A percentile compares a stretch with the other conserved stretches of the same genome.
These are phyloP conservation scores for Annulohypoxylon bovei DNA, from an alignment of 495 filamentous ascomycete genomes.

Conservation along the genomic window DNA sequence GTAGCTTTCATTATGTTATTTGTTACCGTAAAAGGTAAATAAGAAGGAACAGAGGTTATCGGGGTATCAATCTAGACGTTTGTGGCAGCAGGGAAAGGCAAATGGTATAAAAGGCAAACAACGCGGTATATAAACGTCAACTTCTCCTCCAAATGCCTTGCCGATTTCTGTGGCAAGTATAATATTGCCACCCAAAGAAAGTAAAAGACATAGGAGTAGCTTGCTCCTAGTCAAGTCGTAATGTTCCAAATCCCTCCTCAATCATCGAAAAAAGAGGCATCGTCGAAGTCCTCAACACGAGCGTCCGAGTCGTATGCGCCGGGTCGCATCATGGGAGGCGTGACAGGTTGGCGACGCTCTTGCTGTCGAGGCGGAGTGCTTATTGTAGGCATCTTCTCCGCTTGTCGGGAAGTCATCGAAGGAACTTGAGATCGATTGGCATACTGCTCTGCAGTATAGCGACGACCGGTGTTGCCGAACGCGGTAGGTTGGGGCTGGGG, in stretches of 20 bases:
- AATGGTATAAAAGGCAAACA: slow-evolving; percentile 45
- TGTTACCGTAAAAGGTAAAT: slow-evolving; percentile 21
- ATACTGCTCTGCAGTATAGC: slow-evolving; percentile 59
- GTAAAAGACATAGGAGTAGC: slow-evolving; percentile 5
- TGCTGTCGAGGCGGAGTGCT: slow-evolving; percentile 50
- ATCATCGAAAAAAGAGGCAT: slow-evolving; percentile 67
- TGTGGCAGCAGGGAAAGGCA: slow-evolving; percentile 37
- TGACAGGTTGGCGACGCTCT: slow-evolving; percentile 60
- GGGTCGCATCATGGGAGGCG: slow-evolving; percentile 75
- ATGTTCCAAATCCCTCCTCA: slow-evolving; percentile 18
- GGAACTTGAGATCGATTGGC: slow-evolving; percentile 57
- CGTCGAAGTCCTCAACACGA: slow-evolving; percentile 64
- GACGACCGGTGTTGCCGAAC: slow-evolving; percentile 61
- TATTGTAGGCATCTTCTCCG: slow-evolving; percentile 50
- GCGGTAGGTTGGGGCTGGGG: slow-evolving; percentile 57
- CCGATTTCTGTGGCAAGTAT: slow-evolving; percentile 10
- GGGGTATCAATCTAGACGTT: slow-evolving; percentile 51
- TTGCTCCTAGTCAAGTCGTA: neutral
- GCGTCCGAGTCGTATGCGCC: slow-evolving; percentile 79
- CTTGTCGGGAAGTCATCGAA: slow-evolving; percentile 45
- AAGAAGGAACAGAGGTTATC: slow-evolving; percentile 19
- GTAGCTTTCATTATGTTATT: slow-evolving; percentile 41
- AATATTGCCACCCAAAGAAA: slow-evolving; percentile 16
- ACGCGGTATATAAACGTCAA: slow-evolving; percentile 38
- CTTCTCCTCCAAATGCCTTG: slow-evolving; percentile 28